Evolutionary conservation across 2,329 filamentous ascomycete species (phyloP).

Genomic region (Fusarium napiforme): DNA sequence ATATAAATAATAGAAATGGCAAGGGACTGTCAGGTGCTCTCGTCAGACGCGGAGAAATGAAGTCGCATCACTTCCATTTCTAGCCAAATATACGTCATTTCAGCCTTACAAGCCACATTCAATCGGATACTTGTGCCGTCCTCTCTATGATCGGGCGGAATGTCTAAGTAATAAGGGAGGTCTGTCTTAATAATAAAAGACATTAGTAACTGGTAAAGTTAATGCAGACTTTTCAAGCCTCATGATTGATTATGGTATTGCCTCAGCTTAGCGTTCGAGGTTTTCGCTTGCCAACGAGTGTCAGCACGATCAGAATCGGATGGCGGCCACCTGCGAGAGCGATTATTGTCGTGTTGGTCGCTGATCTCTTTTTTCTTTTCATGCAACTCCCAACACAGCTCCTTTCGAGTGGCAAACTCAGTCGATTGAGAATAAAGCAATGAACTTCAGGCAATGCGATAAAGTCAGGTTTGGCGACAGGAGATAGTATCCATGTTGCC

Average conservation of each 20-base stretch:
- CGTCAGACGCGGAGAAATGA: neutral
- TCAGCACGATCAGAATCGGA: neutral
- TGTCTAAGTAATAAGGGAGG: too few relatives aligned
- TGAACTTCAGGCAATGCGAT: too few relatives aligned
- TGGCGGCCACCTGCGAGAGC: neutral
- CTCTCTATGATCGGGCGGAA: neutral
- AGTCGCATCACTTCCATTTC: neutral
- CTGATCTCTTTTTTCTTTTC: neutral
- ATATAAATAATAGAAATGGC: neutral
- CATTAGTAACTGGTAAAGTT: neutral
- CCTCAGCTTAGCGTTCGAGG: too few relatives aligned
- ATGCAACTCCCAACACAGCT: neutral
- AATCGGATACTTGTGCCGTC: neutral
- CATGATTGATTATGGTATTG: too few relatives aligned
- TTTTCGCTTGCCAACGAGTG: neutral
- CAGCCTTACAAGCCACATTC: neutral
- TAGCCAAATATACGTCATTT: neutral
- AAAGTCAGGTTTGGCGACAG: too few relatives aligned
- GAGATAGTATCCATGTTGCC: too few relatives aligned
- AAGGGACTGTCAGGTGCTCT: neutral
- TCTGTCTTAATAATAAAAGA: neutral
- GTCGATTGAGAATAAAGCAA: accelerated
- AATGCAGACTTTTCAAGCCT: neutral
- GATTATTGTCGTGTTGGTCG: neutral
- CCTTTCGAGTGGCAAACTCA: accelerated